Evolutionary conservation across 176 grass and related monocot genomes (phyloP).

Genomic region (Carex scoparia): DNA sequence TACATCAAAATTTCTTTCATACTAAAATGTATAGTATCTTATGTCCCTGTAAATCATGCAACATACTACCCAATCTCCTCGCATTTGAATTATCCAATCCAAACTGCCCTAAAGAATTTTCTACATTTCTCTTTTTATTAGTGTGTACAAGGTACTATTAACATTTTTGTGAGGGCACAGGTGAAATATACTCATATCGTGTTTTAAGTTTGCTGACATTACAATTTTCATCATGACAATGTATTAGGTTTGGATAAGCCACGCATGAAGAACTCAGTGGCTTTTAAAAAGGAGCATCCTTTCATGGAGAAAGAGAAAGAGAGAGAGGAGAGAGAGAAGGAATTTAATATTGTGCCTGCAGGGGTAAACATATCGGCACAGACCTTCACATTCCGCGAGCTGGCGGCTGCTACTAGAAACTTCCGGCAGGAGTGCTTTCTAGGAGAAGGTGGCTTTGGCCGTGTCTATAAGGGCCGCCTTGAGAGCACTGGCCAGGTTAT

Average conservation of each 20-base stretch:
- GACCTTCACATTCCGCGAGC: conserved; percentile 81
- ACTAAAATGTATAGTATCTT: neutral
- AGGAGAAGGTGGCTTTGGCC: conserved; percentile 75
- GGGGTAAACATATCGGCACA: conserved; percentile 51
- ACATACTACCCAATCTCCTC: neutral
- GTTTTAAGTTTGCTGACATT: neutral
- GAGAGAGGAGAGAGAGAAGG: conserved; percentile 30
- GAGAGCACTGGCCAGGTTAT: conserved; percentile 70
- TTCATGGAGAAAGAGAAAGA: conserved; percentile 50
- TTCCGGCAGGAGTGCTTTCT: conserved; percentile 70
- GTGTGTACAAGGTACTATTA: neutral
- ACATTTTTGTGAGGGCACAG: neutral
- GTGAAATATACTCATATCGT: neutral
- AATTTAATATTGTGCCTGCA: neutral
- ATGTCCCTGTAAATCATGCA: neutral
- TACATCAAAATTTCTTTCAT: neutral
- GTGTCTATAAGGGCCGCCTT: conserved; percentile 65
- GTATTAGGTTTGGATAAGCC: conserved; percentile 39
- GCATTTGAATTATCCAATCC: neutral
- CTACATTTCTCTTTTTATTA: neutral
- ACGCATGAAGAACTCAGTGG: conserved; percentile 29
- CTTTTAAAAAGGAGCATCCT: conserved; percentile 30
- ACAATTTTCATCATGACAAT: neutral
- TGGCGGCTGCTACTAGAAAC: conserved; percentile 50
- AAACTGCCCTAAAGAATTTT: neutral